phyloP scores from a whole-genome alignment of 2,329 filamentous ascomycete genomes.

The Penicillium nordicum region DNA sequence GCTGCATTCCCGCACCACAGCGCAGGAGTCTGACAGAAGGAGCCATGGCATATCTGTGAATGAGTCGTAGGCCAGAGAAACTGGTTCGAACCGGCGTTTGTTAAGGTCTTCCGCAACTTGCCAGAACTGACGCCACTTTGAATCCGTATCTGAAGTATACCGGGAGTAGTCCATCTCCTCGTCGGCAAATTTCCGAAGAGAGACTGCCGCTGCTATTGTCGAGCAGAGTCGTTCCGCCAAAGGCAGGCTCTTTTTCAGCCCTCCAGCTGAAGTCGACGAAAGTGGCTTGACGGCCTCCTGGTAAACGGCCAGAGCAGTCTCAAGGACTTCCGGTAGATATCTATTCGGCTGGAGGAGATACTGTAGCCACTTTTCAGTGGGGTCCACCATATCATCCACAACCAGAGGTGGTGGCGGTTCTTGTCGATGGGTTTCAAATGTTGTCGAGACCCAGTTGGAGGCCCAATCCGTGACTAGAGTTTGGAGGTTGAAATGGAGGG shows the following conservation, averaged over 20 bases:
- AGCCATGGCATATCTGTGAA: conserved; percentile 74
- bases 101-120: conserved; percentile 81
- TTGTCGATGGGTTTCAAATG: conserved; percentile 55
- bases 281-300: conserved; percentile 58
- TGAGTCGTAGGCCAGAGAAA: conserved; percentile 72
- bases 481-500: conserved; percentile 67
- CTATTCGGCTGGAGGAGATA: conserved; percentile 79
- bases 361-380: conserved; percentile 80
- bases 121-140: conserved; percentile 88
- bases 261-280: conserved; percentile 38
- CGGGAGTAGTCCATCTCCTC: conserved; percentile 70
- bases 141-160: conserved; percentile 69
- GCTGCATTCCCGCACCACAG: conserved; percentile 75
- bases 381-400: conserved; percentile 63
- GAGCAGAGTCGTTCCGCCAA: conserved; percentile 74
- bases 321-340: conserved; percentile 74
- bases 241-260: conserved; percentile 49
- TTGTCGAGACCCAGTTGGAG: conserved; percentile 67
- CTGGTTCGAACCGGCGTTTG: conserved; percentile 75
- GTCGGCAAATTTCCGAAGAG: conserved; percentile 59
- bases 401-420: conserved; percentile 57
- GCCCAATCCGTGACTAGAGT: conserved; percentile 62
- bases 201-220: conserved; percentile 66
- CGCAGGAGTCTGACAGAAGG: conserved; percentile 75
- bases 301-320: conserved; percentile 79